Base-by-base conservation (phyloP, 768 basidiomycete species). In the Lactarius quietus region DNA sequence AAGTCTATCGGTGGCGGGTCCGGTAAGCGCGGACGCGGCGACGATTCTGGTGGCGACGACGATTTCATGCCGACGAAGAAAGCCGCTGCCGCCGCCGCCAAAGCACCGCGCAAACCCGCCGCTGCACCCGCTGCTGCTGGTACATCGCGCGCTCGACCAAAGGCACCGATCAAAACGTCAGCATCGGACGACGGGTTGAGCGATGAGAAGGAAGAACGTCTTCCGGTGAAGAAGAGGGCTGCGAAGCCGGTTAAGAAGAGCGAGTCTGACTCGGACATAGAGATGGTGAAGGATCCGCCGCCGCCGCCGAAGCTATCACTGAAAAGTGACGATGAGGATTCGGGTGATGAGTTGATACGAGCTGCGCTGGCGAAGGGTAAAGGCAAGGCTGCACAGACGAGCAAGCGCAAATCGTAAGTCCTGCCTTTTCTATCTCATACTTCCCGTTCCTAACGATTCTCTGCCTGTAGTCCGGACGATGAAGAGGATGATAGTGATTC, bases 371-470 rank as follows among this genome's bases (percentile, higher is more conserved):
- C 73, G 8, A 84, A 80, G 62, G 78, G 74, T 38, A 84, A 83
- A 63, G 79, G 73, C 41, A 86, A 84, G 68, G 79, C 75, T 3
- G 79, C 78, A 70, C 73, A 73, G 20, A 69, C 71, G 18, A 31
- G 58, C 52, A 92, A 92, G 75, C 85, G 89, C 51, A 93, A 92
- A 75, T 89, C 84, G 90, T 88, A 58, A 36, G 79, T 74, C 7
- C 3, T 15, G 5, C 45, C 12, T 26, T 3, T 17, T 9, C 12
- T 28, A 17, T 62, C n/a, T 53, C 18, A 38, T 17, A 2, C 18
- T 20, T 3, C 15, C 35, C 8, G 31, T 35, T 15, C 36, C 33
- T 23, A 41, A 58, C 48, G 29, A 12, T 12, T 31, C 18, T 39
- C 4, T 33, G 3, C 38, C 53, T n/a, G 17, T 45, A 54, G 59